phyloP scores from a whole-genome alignment of 164 flowering plant species.

The Santalum album region DNA sequence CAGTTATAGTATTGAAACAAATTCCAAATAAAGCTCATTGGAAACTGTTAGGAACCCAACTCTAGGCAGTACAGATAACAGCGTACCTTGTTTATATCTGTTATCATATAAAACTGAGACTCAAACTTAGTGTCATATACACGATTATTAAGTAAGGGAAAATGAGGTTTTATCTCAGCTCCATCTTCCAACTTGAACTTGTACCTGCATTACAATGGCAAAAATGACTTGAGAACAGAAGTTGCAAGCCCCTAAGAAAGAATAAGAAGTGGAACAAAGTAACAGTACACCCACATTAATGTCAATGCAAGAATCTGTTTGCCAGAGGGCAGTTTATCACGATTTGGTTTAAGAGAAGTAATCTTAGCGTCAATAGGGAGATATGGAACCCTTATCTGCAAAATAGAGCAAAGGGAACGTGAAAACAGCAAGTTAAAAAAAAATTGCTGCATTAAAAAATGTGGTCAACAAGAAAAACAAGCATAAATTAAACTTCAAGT shows the following conservation, averaged over 20 bases:
- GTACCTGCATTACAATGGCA: slow-evolving; percentile 53
- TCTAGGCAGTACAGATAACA: background rate
- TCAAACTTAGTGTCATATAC: slow-evolving; percentile 90
- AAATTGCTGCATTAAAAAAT: background rate
- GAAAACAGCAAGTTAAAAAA: background rate
- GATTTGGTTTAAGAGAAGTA: slow-evolving; percentile 48
- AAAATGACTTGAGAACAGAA: background rate
- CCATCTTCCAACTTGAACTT: slow-evolving; percentile 86
- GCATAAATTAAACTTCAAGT: background rate
- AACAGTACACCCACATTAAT: slow-evolving; percentile 45
- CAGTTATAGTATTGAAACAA: too few relatives aligned
- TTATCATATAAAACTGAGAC: slow-evolving; percentile 94
- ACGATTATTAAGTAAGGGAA: slow-evolving; percentile 88
- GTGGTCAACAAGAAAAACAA: background rate
- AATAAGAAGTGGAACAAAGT: background rate
- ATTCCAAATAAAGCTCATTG: too few relatives aligned
- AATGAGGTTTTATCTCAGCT: slow-evolving; percentile 74
- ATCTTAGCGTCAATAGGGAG: slow-evolving; percentile 68
- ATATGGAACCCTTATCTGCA: slow-evolving; percentile 72
- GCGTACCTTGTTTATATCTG: slow-evolving; percentile 82
- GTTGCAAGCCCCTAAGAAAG: slow-evolving; percentile 1
- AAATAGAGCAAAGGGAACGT: slow-evolving; percentile 5
- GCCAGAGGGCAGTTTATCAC: slow-evolving; percentile 87
- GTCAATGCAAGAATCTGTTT: slow-evolving; percentile 75
- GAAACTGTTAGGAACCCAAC: too few relatives aligned